A percentile compares a stretch with the other conserved stretches of the same genome.
These are phyloP conservation scores for Mycena pura DNA, from an alignment of 768 basidiomycete species.

Conservation along the genomic window DNA sequence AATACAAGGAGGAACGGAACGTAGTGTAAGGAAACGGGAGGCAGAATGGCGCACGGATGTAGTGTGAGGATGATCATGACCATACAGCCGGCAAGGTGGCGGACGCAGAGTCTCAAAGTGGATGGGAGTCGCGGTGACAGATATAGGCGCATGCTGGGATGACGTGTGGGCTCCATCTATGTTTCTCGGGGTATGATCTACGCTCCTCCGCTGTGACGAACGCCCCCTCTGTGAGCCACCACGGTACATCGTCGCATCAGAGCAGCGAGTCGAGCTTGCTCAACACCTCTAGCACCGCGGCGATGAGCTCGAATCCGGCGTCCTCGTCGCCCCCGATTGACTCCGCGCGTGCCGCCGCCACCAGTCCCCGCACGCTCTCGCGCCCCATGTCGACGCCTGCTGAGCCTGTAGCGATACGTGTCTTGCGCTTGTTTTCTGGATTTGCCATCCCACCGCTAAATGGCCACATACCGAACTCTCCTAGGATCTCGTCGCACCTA, in stretches of 20 bases:
- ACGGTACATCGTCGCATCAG: conserved; percentile 35
- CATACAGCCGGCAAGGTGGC: too few relatives aligned
- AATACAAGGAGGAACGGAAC: background rate
- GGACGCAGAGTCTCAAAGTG: too few relatives aligned
- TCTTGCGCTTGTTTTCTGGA: conserved; percentile 23
- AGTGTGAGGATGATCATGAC: too few relatives aligned
- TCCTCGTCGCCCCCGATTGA: conserved; percentile 74
- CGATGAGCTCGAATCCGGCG: conserved; percentile 87
- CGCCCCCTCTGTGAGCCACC: background rate
- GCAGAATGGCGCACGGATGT: too few relatives aligned
- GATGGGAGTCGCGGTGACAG: too few relatives aligned
- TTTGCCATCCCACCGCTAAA: conserved; percentile 56
- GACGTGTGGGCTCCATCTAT: too few relatives aligned
- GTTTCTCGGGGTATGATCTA: too few relatives aligned
- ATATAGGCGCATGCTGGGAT: too few relatives aligned
- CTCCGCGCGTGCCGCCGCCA: conserved; percentile 79
- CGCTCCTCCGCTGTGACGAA: background rate
- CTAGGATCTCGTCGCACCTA: conserved; percentile 87
- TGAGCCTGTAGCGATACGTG: conserved; percentile 64
- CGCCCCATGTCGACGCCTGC: conserved; percentile 55
- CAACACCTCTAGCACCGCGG: conserved; percentile 92
- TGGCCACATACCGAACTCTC: conserved; percentile 92
- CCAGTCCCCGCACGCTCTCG: conserved; percentile 75
- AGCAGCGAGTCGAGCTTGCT: conserved; percentile 90
- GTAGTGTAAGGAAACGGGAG: background rate